phyloP scores from a whole-genome alignment of 371 early-diverging fungal genomes.

The Mitosporidium daphniae region DNA sequence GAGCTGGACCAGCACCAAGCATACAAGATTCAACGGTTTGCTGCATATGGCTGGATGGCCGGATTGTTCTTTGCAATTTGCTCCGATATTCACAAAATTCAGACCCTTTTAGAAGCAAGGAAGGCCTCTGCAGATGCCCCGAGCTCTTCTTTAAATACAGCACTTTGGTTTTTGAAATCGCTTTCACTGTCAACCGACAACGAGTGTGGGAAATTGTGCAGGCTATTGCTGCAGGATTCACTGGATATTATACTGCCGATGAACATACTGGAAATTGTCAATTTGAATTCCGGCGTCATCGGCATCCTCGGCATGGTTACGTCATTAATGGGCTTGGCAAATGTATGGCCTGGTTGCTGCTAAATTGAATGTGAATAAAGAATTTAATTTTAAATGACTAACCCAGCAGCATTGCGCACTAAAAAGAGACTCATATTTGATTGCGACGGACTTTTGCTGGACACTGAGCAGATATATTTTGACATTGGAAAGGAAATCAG shows the following conservation, averaged over 20 bases:
- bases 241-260: slow-evolving; percentile 20
- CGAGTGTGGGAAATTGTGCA: slow-evolving; percentile 11
- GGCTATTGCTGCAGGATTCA: slow-evolving; percentile 14
- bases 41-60: too few relatives aligned
- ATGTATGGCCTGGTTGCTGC: slow-evolving; percentile 1
- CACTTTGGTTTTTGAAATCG: too few relatives aligned
- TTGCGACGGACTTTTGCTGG: neutral
- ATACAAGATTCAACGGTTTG: neutral
- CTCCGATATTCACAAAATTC: too few relatives aligned
- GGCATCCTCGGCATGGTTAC: slow-evolving; percentile 20
- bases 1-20: slow-evolving; percentile 10
- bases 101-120: too few relatives aligned
- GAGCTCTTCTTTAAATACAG: too few relatives aligned
- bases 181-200: slow-evolving; percentile 15
- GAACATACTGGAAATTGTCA: slow-evolving; percentile 14
- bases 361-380: too few relatives aligned
- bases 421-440: slow-evolving; percentile 1
- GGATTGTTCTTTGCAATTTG: too few relatives aligned
- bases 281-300: slow-evolving; percentile 18
- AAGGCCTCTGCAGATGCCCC: too few relatives aligned
- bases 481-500: too few relatives aligned
- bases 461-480: slow-evolving; percentile 1
- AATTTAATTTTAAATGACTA: too few relatives aligned
- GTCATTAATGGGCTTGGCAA: slow-evolving; percentile 10
- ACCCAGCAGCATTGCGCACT: too few relatives aligned